Base-by-base conservation (phyloP, 352 stramenopile species). In the Phytopythium vexans region DNA sequence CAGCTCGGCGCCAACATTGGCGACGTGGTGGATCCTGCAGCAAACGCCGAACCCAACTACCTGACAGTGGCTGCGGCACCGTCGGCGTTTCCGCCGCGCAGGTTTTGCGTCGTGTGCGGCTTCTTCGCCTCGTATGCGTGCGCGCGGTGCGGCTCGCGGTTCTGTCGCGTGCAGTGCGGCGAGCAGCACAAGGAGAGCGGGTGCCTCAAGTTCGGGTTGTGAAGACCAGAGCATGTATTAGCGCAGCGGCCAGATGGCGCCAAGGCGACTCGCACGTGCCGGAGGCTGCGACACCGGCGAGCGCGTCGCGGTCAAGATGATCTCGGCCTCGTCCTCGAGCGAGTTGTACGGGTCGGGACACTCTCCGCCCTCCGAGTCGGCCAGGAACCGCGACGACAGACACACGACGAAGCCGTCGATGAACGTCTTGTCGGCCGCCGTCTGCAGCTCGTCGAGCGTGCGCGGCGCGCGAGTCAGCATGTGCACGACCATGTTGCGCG, bases 101-200 rank as follows among this genome's bases (percentile, higher is more conserved):
- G 75, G 41, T 97, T 96, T 62, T 97, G 88, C 58, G 85, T 74
- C 33, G 82, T 94, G 31, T 97, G 88, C 54, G 88, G 86, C 0
- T 89, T 83, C 51, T 89, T 92, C 56, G 83, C 81, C 4, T 48
- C 62, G 36, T 97, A 96, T 52, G 60, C 83, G 52, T 96, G 88
- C 58, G 68, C 67, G 21, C 75, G 87, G 37, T 94, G 84, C 49
- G 84, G 84, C 53, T 89, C 81, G 35, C 66, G 78, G 34, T 96
- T 82, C 62, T 97, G 88, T 53, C 77, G 82, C 63, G 67, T 89
- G 45, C 70, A 77, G 43, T 97, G 88, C 69, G 81, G 74, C 34
- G 84, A 96, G 48, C 80, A 92, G 35, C 87, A 96, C 58, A 93
- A 95, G 59, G 86, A 97, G 58, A 96, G 80, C 47, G 75, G 88